Base-by-base conservation (phyloP, 139 green algal species). In the Auxenochlorella protothecoides region DNA sequence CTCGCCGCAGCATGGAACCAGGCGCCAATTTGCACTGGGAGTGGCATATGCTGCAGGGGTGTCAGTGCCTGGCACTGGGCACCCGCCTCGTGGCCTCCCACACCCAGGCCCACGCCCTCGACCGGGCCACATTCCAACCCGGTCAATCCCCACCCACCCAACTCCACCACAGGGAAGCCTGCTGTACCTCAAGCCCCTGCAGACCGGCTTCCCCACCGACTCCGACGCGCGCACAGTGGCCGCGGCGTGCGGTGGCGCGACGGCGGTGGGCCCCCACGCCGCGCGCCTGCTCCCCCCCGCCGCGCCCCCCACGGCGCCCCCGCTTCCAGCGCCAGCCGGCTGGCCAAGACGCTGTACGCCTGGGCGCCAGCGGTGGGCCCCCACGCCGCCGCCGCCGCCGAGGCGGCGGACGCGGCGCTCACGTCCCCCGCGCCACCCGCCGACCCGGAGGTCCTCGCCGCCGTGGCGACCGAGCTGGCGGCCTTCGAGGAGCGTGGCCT, bases 121-220 rank as follows among this genome's bases (percentile, higher is more conserved):
- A 44, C 27, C 27, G 27, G 27, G 0, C 27, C 27, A 44, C 27
- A 44, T 44, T 44, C 27, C 27, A 0, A 44, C 27, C 27, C 27
- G 27, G 27, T 44, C 27, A 44, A 44, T 44, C 0, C 27, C 27
- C 27, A 44, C 27, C 27, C 27, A 44, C 27, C 27, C 27, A 44
- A 44, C 27, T 1, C 27, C 27, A 44, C 27, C 27, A 44, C 27
- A 44, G 27, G 27, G 27, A 44, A 44, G 63, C 6, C 27, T 94
- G 5, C 69, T 89, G 9, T 98, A 95, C 77, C 57, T 98, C 5
- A 99, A 99, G 76, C 95, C 95, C 0, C 88, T 97, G 2, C 94
- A 98, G 76, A 98, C 95, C 4, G 94, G 94, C 6, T 98, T 90
- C 74, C 94, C 94, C 4, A 56, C 70, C 1, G 89, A 95, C 76